Evolutionary conservation across 2,329 filamentous ascomycete species (phyloP).

Genomic region (Diaporthe ilicicola): DNA sequence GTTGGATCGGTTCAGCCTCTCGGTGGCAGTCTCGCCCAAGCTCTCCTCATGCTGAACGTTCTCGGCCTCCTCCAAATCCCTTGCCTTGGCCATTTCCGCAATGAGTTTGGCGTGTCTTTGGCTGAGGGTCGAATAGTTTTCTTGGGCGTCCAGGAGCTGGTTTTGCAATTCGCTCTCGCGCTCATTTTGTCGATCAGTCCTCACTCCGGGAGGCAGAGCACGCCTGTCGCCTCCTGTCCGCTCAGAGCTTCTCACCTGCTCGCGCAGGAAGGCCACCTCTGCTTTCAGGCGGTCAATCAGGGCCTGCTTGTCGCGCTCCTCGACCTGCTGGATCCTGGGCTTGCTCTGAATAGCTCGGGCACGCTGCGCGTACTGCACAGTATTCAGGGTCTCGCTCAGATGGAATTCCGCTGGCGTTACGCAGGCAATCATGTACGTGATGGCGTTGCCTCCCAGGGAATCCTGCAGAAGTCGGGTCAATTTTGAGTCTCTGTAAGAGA

Average conservation of each 20-base stretch:
- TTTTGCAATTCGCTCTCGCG: conserved; percentile 92
- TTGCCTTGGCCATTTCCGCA: conserved; percentile 87
- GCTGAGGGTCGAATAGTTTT: conserved; percentile 92
- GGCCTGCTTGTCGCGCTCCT: conserved; percentile 93
- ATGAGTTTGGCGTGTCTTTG: conserved; percentile 96
- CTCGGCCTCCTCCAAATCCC: conserved; percentile 72
- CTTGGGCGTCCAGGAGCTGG: conserved; percentile 89
- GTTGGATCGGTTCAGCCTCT: conserved; percentile 91
- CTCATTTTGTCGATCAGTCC: conserved; percentile 81
- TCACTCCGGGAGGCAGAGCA: conserved; percentile 68
- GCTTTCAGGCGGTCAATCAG: conserved; percentile 93
- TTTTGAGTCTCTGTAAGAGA: conserved; percentile 98
- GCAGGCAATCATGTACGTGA: conserved; percentile 99
- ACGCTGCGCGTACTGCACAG: conserved; percentile 95
- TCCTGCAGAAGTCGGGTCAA: conserved; percentile 95
- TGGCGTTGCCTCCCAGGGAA: conserved; percentile 94
- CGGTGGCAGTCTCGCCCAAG: conserved; percentile 80
- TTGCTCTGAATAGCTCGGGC: conserved; percentile 97
- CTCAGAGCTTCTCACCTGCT: conserved; percentile 90
- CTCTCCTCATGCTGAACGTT: conserved; percentile 68
- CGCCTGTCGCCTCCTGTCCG: conserved; percentile 66
- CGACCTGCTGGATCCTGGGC: conserved; percentile 91
- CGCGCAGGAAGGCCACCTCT: conserved; percentile 90
- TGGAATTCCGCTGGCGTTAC: conserved; percentile 98
- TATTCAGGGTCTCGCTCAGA: conserved; percentile 96